Conservation (phyloP, 805 yeast genomes). For the Debaryomyces maramus region DNA sequence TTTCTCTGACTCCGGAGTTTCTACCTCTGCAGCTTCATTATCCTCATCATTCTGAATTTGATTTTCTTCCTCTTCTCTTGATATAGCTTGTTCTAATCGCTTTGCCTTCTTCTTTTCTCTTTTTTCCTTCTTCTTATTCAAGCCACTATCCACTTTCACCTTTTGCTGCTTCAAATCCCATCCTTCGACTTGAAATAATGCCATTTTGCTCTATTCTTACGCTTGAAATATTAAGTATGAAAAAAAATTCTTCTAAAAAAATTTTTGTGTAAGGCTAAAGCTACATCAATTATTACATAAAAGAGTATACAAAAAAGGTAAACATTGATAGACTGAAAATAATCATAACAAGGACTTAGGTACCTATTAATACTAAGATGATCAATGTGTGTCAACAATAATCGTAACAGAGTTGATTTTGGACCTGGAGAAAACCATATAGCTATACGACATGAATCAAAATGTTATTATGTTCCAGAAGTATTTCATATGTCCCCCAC, state of each 20-base stretch:
- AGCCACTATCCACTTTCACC: slow-evolving; percentile 47
- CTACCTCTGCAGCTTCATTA: slow-evolving; percentile 4
- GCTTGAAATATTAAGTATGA: background rate
- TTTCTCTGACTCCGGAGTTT: slow-evolving; percentile 8
- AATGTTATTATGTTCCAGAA: slow-evolving; percentile 32
- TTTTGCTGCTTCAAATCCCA: slow-evolving; percentile 65
- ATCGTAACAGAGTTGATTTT: slow-evolving; percentile 20
- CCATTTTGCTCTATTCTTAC: slow-evolving; percentile 40
- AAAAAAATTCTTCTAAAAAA: background rate
- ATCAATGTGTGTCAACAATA: slow-evolving; percentile 1
- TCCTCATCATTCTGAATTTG: slow-evolving; percentile 5
- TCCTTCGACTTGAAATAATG: slow-evolving; percentile 77
- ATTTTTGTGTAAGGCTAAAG: background rate
- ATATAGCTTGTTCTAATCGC: slow-evolving; percentile 17
- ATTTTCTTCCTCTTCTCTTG: slow-evolving; percentile 14
- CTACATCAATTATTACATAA: background rate
- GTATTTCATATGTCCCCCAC: slow-evolving; percentile 35
- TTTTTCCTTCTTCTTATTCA: slow-evolving; percentile 26
- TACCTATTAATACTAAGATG: background rate
- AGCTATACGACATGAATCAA: slow-evolving; percentile 23
- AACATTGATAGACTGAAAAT: slow-evolving; percentile 1
- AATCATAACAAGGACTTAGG: too few species aligned
- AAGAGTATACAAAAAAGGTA: background rate
- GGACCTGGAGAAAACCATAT: slow-evolving; percentile 38
- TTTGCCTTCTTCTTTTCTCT: slow-evolving; percentile 24